Base-by-base conservation (phyloP, 140 eudicot species). In the Flaveria floridana region DNA sequence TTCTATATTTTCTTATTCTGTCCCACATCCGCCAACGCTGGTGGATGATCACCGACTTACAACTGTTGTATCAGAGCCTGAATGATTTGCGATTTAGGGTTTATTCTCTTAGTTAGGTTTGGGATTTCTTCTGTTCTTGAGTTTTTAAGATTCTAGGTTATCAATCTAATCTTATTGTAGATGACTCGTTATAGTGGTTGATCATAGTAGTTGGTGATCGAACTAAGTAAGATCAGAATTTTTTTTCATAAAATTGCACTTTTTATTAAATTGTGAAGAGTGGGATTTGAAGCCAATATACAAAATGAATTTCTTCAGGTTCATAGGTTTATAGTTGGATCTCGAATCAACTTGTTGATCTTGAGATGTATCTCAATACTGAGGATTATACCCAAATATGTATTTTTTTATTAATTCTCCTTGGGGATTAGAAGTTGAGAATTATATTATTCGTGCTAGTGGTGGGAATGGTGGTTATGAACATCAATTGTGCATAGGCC, bases 101-200 rank as follows among this genome's bases (percentile, higher is more conserved):
- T 68, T 68, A 41, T 67, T 8, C 15, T 41, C 21, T n/a, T 55
- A 20, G 30, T 75, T 75, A 52, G 80, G 80, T 66, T 51, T 75
- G 4, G 51, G 51, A 12, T 63, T 15, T 15, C 21, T n/a, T 50
- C 56, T 14, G 56, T 50, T 50, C 5, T 50, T 4, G 7, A 52
- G 10, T 52, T 18, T 55, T 55, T 8, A 2, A 9, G 50, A 44
- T 44, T 44, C 14, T 44, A 44, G 50, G 50, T 44, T 44, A 44
- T 10, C 50, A 44, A 7, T 44, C 14, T 44, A 8, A 8, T 44
- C 13, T 44, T 44, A 44, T 8, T 2, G 50, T 44, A 44, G 50
- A 44, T 8, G 50, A 16, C 9, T 19, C 3, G 62, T 7, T 55
- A 55, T 19, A 18, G 6, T 52, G 23, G 59, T 52, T 44, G 44